These are phyloP conservation scores for Cydonia oblonga DNA, from an alignment of 331 rosid genomes.

Conservation along the genomic window DNA sequence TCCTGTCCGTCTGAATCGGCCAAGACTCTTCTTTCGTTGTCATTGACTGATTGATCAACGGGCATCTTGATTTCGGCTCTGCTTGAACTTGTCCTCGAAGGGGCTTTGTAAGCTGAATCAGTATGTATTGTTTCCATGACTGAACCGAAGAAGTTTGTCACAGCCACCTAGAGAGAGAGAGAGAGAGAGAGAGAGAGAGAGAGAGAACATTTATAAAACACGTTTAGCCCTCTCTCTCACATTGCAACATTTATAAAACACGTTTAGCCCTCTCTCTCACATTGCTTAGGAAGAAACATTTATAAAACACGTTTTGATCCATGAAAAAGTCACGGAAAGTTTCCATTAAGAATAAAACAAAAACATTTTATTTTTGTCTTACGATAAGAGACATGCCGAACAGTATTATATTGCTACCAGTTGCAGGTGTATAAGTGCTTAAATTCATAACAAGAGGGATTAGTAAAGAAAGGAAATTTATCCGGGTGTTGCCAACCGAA, in stretches of 20 bases:
- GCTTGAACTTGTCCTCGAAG: constrained; percentile 9
- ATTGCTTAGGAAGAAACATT: background rate
- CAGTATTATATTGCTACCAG: background rate
- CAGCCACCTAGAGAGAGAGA: constrained; percentile 49
- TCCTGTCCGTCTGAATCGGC: constrained; percentile 19
- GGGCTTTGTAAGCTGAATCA: constrained; percentile 57
- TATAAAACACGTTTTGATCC: background rate
- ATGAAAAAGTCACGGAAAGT: background rate
- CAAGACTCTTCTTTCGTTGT: constrained; percentile 22
- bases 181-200: background rate
- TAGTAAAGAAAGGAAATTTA: background rate
- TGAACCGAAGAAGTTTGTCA: constrained; percentile 89
- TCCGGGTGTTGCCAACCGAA: background rate
- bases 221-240: background rate
- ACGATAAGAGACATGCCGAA: background rate
- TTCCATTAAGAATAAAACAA: background rate
- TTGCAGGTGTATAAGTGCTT: background rate
- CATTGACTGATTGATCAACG: constrained; percentile 19
- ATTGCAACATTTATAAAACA: background rate
- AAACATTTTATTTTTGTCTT: background rate
- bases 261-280: background rate
- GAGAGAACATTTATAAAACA: background rate
- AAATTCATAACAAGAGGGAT: background rate
- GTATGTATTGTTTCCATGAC: constrained; percentile 88
- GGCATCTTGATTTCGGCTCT: constrained; percentile 15